Percentiles rank a stretch among this genome's conserved stretches.
Conservation (phyloP, 345 rosid species). For the Eucalyptus paniculata region DNA sequence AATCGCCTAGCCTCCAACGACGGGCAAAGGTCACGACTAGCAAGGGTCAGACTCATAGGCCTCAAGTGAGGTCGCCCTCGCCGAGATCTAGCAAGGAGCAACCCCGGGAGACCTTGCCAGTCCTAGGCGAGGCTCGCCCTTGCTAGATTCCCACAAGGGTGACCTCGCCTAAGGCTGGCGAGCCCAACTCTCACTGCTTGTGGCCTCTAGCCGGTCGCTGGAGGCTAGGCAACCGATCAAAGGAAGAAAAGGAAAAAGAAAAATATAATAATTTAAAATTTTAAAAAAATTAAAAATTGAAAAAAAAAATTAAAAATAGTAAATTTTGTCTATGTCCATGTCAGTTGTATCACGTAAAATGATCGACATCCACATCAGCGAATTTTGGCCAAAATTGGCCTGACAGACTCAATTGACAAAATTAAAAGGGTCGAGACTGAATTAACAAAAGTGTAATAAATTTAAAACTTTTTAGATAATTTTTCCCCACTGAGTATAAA, state of each 20-base stretch:
- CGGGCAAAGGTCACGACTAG: accelerated
- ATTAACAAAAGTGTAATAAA: accelerated
- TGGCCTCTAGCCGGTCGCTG: accelerated
- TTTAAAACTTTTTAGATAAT: accelerated
- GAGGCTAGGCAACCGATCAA: accelerated
- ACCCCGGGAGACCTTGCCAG: accelerated
- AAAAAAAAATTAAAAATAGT: too few species aligned
- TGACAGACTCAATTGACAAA: accelerated
- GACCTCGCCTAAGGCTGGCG: accelerated
- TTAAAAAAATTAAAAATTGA: too few species aligned
- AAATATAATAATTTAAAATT: too few species aligned
- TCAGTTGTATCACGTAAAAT: accelerated
- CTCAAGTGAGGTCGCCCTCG: too few species aligned
- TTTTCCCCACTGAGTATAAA: not conserved
- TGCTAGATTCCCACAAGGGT: accelerated
- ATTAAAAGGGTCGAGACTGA: accelerated
- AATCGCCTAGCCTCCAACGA: accelerated
- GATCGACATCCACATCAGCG: accelerated
- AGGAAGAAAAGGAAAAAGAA: too few species aligned
- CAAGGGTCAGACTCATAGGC: accelerated
- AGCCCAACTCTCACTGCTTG: accelerated
- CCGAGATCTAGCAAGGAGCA: accelerated
- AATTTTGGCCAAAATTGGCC: accelerated
- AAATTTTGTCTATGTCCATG: too few species aligned
- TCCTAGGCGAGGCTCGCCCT: too few species aligned